Base-by-base conservation (phyloP, 139 green algal genomes). In the Trebouxia sp. region DNA sequence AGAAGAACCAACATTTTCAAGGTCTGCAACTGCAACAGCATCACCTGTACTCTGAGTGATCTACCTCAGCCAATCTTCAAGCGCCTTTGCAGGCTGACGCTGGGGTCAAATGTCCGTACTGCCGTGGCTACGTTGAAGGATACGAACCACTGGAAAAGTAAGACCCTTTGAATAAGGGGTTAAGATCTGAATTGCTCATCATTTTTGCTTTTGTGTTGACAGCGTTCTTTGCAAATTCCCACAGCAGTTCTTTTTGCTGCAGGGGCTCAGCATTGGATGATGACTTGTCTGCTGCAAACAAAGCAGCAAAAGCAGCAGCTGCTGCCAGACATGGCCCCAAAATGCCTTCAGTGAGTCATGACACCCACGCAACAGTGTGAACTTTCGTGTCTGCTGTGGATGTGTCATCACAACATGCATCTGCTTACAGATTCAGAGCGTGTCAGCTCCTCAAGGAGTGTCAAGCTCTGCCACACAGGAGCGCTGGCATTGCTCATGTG, bases 1-100 rank as follows among this genome's bases (percentile, higher is more conserved):
- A 72, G 62, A 45, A 39, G 62, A 45, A 8, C 62, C 20, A 72
- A 72, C 32, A 72, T 72, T 12, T 72, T 72, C 62, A 72, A 72
- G 62, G 62, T 72, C n/a, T n/a, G n/a, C n/a, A 41, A 26, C 4
- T 12, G 11, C 3, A 12, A n/a, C 26, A 28, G 7, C 26, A 39
- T 17, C 12, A 3, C n/a, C 20, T 5, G 3, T 65, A 26, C 53
- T 65, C 20, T 66, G 55, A 53, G 47, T 53, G 47, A 53, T 53
- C 47, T 26, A 53, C 1, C 20, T 26, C 47, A 53, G 14, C 47
- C 20, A 26, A 14, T 11, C 14, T 26, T 26, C 20, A 14, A 30
- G 58, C 43, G 32, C 14, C 3, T 43, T 10, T 22, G 3, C 32
- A 72, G 62, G 62, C 62, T 43, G 62, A 72, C 43, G 62, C 62